Evolutionary conservation across 2,329 filamentous ascomycete species (phyloP).

Genomic region (Ophiostoma fasciatum): DNA sequence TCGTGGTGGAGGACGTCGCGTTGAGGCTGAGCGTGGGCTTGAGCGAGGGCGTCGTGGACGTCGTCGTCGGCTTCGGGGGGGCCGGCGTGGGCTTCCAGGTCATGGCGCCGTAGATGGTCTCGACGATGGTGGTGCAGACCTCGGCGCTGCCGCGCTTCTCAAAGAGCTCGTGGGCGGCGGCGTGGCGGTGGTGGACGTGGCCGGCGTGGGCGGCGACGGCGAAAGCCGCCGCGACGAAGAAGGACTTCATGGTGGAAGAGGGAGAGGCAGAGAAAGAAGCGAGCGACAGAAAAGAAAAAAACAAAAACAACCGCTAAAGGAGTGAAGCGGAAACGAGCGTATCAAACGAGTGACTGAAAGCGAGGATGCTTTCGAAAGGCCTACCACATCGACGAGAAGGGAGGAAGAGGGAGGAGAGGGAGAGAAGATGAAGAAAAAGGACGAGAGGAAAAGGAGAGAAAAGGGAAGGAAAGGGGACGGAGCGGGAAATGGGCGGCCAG

Average conservation of each 20-base stretch:
- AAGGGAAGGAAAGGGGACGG: slow-evolving; percentile 31
- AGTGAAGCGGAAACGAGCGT: slow-evolving; percentile 52
- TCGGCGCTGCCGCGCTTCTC: slow-evolving; percentile 31
- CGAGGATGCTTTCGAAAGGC: slow-evolving; percentile 29
- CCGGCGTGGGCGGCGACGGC: slow-evolving; percentile 41
- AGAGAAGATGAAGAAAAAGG: slow-evolving; percentile 19
- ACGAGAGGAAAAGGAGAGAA: slow-evolving; percentile 14
- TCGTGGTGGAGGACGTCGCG: background rate
- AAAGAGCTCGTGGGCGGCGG: slow-evolving; percentile 37
- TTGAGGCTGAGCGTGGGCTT: background rate
- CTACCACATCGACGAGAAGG: slow-evolving; percentile 32
- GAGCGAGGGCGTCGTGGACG: background rate
- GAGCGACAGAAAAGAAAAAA: slow-evolving; percentile 11
- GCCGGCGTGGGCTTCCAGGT: slow-evolving; percentile 15
- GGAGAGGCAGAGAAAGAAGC: slow-evolving; percentile 12
- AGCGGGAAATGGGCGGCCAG: no score
- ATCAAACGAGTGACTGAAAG: slow-evolving; percentile 36
- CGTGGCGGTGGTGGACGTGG: slow-evolving; percentile 34
- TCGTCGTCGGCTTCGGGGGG: no score
- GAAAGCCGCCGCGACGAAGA: slow-evolving; percentile 50
- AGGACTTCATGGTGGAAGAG: slow-evolving; percentile 54
- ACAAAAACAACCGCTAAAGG: slow-evolving; percentile 66
- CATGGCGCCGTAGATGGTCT: slow-evolving; percentile 51
- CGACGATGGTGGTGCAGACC: slow-evolving; percentile 59
- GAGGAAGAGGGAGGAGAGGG: slow-evolving; percentile 21